These are phyloP conservation scores for Nidularia pulvinata DNA, from an alignment of 768 basidiomycete species.

Conservation along the genomic window DNA sequence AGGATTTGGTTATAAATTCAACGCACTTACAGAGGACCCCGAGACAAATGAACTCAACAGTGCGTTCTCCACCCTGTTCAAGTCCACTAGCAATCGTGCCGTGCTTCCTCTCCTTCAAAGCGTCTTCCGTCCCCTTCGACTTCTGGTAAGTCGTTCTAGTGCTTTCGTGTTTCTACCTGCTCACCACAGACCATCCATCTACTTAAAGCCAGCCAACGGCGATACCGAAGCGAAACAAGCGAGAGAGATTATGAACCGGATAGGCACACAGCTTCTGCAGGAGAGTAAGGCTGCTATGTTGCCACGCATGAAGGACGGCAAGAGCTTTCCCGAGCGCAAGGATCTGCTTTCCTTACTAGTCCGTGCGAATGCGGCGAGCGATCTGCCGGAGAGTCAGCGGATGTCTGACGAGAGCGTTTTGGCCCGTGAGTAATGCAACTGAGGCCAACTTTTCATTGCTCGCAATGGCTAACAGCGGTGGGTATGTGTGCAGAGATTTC, in stretches of 20 bases:
- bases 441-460: no score
- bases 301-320: slow-evolving; percentile 24
- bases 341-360: slow-evolving; percentile 64
- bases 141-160: slow-evolving; percentile 35
- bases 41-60: slow-evolving; percentile 48
- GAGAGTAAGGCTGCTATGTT: slow-evolving; percentile 44
- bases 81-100: slow-evolving; percentile 30
- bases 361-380: slow-evolving; percentile 62
- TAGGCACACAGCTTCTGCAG: slow-evolving; percentile 46
- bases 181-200: neutral
- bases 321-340: slow-evolving; percentile 30
- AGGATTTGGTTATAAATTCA: slow-evolving; percentile 33
- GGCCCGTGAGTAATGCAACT: slow-evolving; percentile 43
- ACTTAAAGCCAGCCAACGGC: slow-evolving; percentile 27
- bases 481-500: slow-evolving; percentile 51
- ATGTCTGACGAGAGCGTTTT: slow-evolving; percentile 66
- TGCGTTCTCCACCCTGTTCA: slow-evolving; percentile 56
- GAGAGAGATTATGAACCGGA: slow-evolving; percentile 39
- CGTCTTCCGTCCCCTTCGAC: slow-evolving; percentile 36
- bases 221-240: slow-evolving; percentile 25
- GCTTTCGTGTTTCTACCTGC: neutral
- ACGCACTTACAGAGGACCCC: slow-evolving; percentile 21
- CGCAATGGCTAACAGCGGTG: no score
- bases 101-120: no score
- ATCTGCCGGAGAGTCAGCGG: slow-evolving; percentile 51